Percentiles rank a stretch among this genome's conserved stretches.
Evolutionary conservation across 2,329 filamentous ascomycete genomes (phyloP).

Genomic region (Cladosporium halotolerans): DNA sequence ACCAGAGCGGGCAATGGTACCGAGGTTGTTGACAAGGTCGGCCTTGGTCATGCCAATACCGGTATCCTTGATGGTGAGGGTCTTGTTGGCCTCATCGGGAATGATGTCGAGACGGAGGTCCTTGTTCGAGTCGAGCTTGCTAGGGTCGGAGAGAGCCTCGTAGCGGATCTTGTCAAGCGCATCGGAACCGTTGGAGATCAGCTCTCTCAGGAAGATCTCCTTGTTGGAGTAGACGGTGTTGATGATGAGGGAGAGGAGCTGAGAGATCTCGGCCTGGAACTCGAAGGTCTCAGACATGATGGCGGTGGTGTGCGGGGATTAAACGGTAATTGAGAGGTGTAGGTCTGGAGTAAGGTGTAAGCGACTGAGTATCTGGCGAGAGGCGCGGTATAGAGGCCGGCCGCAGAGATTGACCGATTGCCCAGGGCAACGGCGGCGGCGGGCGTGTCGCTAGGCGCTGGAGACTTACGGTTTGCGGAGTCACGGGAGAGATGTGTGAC

Average conservation of each 20-base stretch:
- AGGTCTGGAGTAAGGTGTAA: slow-evolving; percentile 7
- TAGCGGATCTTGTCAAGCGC: slow-evolving; percentile 99
- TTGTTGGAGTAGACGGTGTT: slow-evolving; percentile 99
- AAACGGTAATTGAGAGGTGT: not conserved
- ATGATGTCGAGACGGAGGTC: slow-evolving; percentile 99
- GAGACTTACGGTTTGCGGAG: slow-evolving; percentile 8
- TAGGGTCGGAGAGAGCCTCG: slow-evolving; percentile 92
- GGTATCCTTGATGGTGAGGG: slow-evolving; percentile 91
- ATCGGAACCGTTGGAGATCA: slow-evolving; percentile 98
- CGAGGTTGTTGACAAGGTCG: slow-evolving; percentile 99
- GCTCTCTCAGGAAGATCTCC: slow-evolving; percentile 98
- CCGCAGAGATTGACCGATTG: slow-evolving; percentile 7
- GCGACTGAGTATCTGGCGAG: not conserved
- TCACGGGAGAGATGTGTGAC: slow-evolving; percentile 4
- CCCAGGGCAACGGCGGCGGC: slow-evolving; percentile 6
- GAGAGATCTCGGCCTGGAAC: slow-evolving; percentile 99
- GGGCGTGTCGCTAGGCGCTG: not conserved
- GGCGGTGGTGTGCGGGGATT: slow-evolving; percentile 21
- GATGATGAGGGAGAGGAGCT: slow-evolving; percentile 99
- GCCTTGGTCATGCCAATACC: slow-evolving; percentile 99
- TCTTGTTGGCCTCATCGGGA: slow-evolving; percentile 95
- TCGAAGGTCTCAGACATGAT: slow-evolving; percentile 97
- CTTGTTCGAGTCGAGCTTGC: slow-evolving; percentile 95
- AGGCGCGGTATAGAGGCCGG: not conserved
- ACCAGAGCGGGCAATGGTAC: slow-evolving; percentile 97